Evolutionary conservation across 2,329 filamentous ascomycete genomes (phyloP), one percentile per base, ranked within the genome.

Genomic region (Arthrocladium fulminans): DNA sequence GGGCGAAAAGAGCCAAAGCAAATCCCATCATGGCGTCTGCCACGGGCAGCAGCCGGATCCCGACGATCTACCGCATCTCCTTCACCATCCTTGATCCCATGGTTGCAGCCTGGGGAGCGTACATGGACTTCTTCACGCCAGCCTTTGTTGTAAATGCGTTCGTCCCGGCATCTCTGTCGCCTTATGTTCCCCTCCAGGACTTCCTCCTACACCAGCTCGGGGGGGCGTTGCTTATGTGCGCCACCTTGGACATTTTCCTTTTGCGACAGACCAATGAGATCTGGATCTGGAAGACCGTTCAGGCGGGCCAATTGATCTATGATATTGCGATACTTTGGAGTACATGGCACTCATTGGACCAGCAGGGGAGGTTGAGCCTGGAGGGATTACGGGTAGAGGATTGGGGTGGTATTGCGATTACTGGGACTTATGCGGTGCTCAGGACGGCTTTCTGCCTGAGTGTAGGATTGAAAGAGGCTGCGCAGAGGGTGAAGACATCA

Each of bases 41-140:
- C 17, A 19, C 17, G 9, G 23, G 22, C 8, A 15, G 23, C 10
- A 29, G n/a, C 20, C 13, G n/a, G 13, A 43, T 43, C 40, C 40
- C 40, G 27, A n/a, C 40, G n/a, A 20, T 27, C 40, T 43, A 43
- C 40, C 13, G 40, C 20, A 15, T 43, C 10, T 27, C n/a, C 40
- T 43, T 43, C 19, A 15, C 15, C 10, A 25, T 25, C 7, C 10
- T 43, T 8, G 40, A 43, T 19, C 40, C 40, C n/a, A 29, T 29
- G n/a, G 19, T 43, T 13, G 24, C 22, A 3, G 15, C 24, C 20
- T 43, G 24, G 20, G 23, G 22, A 12, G 40, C 24, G 12, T 43
- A 43, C 40, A 25, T 43, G 40, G 23, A 25, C 20, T 24, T 43
- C 19, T 23, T 24, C 40, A 43, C 8, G 5, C 40, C 40, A 3